These are phyloP conservation scores for Chamaecyparis obtusa DNA, from an alignment of 75 land plant genomes.

Conservation along the genomic window DNA sequence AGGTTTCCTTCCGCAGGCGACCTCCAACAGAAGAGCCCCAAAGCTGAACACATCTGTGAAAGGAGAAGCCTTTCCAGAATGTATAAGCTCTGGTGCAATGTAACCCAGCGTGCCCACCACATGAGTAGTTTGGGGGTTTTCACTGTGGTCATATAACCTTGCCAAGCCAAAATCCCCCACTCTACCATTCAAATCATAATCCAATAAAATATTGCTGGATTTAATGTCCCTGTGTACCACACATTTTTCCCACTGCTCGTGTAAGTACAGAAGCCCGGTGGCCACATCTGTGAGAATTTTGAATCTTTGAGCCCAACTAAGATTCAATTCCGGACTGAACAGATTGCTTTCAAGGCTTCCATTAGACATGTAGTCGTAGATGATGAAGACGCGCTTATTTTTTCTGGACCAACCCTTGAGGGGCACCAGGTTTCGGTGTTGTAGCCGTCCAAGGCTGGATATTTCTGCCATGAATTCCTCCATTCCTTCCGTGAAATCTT, in stretches of 20 bases:
- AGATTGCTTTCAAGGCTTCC: constrained; percentile 26
- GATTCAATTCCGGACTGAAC: background rate
- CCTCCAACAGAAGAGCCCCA: background rate
- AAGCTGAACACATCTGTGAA: background rate
- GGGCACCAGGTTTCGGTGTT: constrained; percentile 48
- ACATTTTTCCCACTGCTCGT: constrained; percentile 22
- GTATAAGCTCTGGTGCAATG: constrained; percentile 12
- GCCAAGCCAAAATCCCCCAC: constrained; percentile 37
- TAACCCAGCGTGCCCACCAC: constrained; percentile 16
- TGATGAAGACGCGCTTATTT: constrained; percentile 36
- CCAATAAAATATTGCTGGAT: constrained; percentile 25
- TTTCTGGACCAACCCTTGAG: constrained; percentile 42
- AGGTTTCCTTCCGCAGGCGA: constrained; percentile 10
- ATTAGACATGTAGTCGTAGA: constrained; percentile 56
- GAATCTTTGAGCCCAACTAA: no score
- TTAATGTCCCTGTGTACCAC: constrained; percentile 26
- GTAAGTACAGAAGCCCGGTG: constrained; percentile 14
- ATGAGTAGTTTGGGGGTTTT: background rate
- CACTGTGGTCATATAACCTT: constrained; percentile 23
- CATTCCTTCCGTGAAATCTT: background rate
- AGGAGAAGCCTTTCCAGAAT: background rate
- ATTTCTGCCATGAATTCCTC: background rate
- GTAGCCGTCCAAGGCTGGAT: constrained; percentile 4
- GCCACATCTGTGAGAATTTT: constrained; percentile 23
- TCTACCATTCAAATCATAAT: constrained; percentile 13